phyloP scores from a whole-genome alignment of 2,329 filamentous ascomycete species.

The Trichoderma lentiforme region DNA sequence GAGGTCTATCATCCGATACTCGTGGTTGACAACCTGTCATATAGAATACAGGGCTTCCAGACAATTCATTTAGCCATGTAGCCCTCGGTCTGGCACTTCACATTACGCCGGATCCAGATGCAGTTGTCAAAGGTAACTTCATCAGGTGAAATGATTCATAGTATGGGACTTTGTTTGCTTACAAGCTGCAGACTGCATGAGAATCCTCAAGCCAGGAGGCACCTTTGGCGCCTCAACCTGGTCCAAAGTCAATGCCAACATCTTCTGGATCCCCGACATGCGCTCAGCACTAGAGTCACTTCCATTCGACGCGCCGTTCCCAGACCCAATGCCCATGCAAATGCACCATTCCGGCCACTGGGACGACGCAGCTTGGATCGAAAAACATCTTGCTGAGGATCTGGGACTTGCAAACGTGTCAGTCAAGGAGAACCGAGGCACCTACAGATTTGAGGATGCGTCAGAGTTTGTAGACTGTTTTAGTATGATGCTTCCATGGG shows the following conservation, averaged over 20 bases:
- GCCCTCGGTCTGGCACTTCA: slow-evolving; percentile 48
- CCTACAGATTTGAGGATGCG: slow-evolving; percentile 31
- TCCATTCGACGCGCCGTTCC: slow-evolving; percentile 39
- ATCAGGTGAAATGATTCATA: background rate
- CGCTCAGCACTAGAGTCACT: slow-evolving; percentile 39
- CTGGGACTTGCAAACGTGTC: slow-evolving; percentile 39
- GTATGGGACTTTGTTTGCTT: background rate
- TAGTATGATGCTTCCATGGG: slow-evolving; percentile 39
- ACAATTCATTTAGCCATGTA: slow-evolving; percentile 41
- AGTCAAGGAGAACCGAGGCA: slow-evolving; percentile 31
- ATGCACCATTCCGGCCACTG: slow-evolving; percentile 39
- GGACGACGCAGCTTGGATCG: slow-evolving; percentile 39
- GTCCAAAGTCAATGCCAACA: slow-evolving; percentile 32
- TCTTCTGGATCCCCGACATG: slow-evolving; percentile 38
- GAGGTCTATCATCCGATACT: background rate
- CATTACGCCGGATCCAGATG: slow-evolving; percentile 41
- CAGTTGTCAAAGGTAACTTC: slow-evolving; percentile 28
- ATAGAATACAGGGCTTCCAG: slow-evolving; percentile 40
- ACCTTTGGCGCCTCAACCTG: slow-evolving; percentile 38
- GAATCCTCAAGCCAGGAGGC: slow-evolving; percentile 39
- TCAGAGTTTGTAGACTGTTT: slow-evolving; percentile 36
- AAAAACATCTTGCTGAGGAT: slow-evolving; percentile 30
- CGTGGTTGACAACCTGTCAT: background rate
- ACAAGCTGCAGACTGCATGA: slow-evolving; percentile 31
- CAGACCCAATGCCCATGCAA: slow-evolving; percentile 36